Evolutionary conservation across 225 moss, liverwort and hornwort species (phyloP).

Genomic region (Climacium dendroides): DNA sequence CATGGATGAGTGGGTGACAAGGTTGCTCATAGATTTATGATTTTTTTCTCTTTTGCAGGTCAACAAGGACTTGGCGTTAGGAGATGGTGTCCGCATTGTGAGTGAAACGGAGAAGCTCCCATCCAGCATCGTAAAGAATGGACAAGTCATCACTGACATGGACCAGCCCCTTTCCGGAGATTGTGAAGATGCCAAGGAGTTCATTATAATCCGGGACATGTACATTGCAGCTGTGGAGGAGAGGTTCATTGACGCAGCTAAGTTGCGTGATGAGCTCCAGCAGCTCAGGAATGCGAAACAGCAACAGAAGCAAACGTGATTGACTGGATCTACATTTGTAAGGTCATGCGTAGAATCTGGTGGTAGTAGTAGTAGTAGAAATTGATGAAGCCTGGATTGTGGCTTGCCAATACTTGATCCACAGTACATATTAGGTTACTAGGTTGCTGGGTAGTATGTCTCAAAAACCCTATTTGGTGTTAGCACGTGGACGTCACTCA

Average conservation of each 20-base stretch:
- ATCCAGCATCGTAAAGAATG: constrained; percentile 37
- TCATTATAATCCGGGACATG: constrained; percentile 79
- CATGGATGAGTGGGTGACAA: background rate
- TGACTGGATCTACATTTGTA: background rate
- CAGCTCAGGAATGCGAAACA: constrained; percentile 51
- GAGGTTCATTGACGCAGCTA: constrained; percentile 85
- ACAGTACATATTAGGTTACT: background rate
- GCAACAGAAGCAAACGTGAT: constrained; percentile 74
- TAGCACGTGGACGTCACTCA: background rate
- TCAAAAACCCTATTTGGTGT: background rate
- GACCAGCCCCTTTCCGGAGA: constrained; percentile 63
- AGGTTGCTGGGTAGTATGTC: background rate
- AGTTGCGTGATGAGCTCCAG: constrained; percentile 68
- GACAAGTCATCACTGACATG: constrained; percentile 61
- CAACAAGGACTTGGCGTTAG: constrained; percentile 64
- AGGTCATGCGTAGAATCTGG: background rate
- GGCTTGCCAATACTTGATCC: constrained; percentile 4
- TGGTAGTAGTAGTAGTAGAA: background rate
- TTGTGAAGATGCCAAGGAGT: constrained; percentile 67
- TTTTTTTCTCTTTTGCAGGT: background rate
- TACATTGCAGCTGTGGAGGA: constrained; percentile 90
- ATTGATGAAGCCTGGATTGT: constrained; percentile 35
- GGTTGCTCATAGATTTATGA: background rate
- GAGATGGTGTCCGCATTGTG: constrained; percentile 79
- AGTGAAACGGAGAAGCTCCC: constrained; percentile 66